Evolutionary conservation across 768 basidiomycete genomes (phyloP).

Genomic region (Boletus subparvulus): DNA sequence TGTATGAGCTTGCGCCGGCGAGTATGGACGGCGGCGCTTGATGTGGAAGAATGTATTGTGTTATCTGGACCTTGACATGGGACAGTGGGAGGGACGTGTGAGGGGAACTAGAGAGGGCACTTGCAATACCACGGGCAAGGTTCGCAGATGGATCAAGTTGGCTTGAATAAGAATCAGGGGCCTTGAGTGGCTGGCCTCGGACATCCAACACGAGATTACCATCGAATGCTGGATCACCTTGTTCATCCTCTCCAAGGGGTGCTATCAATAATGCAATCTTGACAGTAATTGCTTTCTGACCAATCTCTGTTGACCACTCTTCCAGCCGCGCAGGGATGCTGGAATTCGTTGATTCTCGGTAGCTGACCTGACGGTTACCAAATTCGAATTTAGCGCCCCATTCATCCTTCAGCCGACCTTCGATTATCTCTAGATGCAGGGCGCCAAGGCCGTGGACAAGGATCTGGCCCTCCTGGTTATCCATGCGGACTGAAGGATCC

Average conservation of each 20-base stretch:
- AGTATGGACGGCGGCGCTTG: constrained; percentile 51
- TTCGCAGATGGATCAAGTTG: constrained; percentile 47
- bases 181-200: constrained; percentile 49
- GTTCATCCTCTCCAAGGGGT: constrained; percentile 52
- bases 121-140: constrained; percentile 68
- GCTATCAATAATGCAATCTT: constrained; percentile 56
- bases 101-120: constrained; percentile 73
- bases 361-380: constrained; percentile 75
- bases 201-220: constrained; percentile 70
- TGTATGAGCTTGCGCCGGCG: constrained; percentile 60
- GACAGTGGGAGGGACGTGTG: constrained; percentile 74
- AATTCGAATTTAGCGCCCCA: constrained; percentile 79
- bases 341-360: constrained; percentile 56
- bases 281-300: constrained; percentile 54
- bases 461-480: constrained; percentile 78
- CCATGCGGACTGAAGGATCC: constrained; percentile 84
- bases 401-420: constrained; percentile 76
- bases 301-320: constrained; percentile 62
- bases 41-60: constrained; percentile 41
- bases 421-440: constrained; percentile 86
- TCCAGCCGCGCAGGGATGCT: constrained; percentile 33
- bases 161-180: constrained; percentile 48
- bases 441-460: constrained; percentile 83
- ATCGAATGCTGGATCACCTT: constrained; percentile 69
- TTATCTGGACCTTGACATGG: constrained; percentile 57